phyloP scores from a whole-genome alignment of 2,329 filamentous ascomycete genomes.

The Pyrenophora graminea region DNA sequence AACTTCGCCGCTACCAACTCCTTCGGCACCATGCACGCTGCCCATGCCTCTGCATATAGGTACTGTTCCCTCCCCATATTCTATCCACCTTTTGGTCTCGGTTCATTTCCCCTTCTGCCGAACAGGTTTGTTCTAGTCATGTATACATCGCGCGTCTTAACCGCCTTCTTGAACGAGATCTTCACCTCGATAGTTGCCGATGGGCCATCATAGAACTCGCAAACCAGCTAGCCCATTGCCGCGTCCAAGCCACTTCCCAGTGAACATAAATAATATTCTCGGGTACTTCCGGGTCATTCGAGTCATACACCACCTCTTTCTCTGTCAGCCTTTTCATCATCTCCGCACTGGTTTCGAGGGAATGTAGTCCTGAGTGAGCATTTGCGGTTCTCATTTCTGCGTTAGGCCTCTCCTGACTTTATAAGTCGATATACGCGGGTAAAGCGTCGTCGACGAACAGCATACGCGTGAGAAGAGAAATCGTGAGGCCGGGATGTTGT shows the following conservation, averaged over 20 bases:
- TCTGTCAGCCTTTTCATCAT: conserved; percentile 7
- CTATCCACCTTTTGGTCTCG: conserved; percentile 26
- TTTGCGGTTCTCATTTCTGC: no score
- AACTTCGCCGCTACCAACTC: neutral
- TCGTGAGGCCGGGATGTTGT: conserved; percentile 7
- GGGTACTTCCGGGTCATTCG: conserved; percentile 1
- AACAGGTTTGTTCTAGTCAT: conserved; percentile 24
- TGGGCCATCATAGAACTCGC: conserved; percentile 16
- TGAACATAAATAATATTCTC: conserved; percentile 29
- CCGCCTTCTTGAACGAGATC: conserved; percentile 29
- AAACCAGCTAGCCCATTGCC: conserved; percentile 30
- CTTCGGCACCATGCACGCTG: conserved; percentile 18
- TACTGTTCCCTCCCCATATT: conserved; percentile 31
- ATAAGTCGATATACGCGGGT: conserved; percentile 26
- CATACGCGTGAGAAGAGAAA: conserved; percentile 25
- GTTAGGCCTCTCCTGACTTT: no score
- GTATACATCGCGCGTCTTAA: conserved; percentile 30
- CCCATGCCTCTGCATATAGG: conserved; percentile 25
- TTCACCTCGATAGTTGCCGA: conserved; percentile 29
- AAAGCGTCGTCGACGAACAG: conserved; percentile 30
- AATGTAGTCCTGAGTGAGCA: no score
- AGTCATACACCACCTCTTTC: conserved; percentile 3
- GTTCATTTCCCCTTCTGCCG: conserved; percentile 30
- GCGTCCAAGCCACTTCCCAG: conserved; percentile 30
- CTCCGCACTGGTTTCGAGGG: no score